Base-by-base conservation (phyloP, 2,329 filamentous ascomycete species). In the Aspergillus tanneri region DNA sequence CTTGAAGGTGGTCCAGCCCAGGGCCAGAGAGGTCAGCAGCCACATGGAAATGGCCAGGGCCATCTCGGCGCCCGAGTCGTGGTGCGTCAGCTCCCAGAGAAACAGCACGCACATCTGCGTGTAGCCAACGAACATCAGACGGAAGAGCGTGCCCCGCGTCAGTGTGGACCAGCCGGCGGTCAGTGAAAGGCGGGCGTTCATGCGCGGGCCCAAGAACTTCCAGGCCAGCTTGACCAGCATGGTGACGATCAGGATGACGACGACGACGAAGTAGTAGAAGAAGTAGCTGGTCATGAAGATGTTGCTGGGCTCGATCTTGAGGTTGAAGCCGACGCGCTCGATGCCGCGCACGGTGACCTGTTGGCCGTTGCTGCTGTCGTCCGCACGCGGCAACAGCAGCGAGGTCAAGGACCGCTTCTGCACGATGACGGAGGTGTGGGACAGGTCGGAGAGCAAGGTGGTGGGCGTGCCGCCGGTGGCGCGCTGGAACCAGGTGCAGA, bases 401-500 rank as follows among this genome's bases (percentile, higher is more conserved):
- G 57, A 21, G 66, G 57, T 10, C 11, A 21, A 21, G n/a, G 12
- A 9, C 16, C 58, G 62, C 46, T 83, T 93, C 69, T 90, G 80
- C 5, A 96, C 85, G 61, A 92, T 80, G n/a, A 96, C 87, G 0
- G 90, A 95, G 32, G 85, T 85, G 7, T 79, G 84, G 16, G 77
- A 78, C 39, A 95, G 76, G 22, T 82, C 83, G 55, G 88, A 86
- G 34, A 96, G 81, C 23, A 95, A 77, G 12, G 83, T 87, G 2
- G 89, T 85, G 0, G 92, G 88, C 0, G 80, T 88, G 54, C 91
- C 91, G 42, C 92, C 91, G 2, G 91, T 97, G 4, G 92, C 82
- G 51, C 91, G 87, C 73, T 96, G 91, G 67, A 96, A 96, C 91
- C 91, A 96, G 27, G 90, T 95, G 52, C 89, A 88, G 63, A 96